Conservation (phyloP, 257 asterid species). For the Perilla frutescens region DNA sequence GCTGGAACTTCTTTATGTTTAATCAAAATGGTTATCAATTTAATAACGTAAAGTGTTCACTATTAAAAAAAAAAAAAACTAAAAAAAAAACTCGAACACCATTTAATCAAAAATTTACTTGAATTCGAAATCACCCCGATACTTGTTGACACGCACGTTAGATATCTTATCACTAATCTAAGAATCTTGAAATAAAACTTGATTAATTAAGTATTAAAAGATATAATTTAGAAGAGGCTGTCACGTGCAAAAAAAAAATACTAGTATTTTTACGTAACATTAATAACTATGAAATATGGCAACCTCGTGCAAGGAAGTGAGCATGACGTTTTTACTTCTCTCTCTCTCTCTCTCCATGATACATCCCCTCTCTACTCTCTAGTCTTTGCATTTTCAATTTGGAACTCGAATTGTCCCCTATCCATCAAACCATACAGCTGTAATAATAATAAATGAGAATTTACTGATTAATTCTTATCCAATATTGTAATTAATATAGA, state of each 20-base stretch:
- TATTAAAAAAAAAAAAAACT: no score
- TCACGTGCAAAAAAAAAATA: constrained; percentile 2
- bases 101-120: no score
- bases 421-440: constrained; percentile 56
- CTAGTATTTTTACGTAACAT: not conserved
- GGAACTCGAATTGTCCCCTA: constrained; percentile 46
- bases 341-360: not conserved
- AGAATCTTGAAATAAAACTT: constrained; percentile 18
- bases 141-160: no score
- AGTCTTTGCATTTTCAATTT: constrained; percentile 30
- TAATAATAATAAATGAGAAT: constrained; percentile 4
- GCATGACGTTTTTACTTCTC: not conserved
- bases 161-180: not conserved
- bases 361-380: constrained; percentile 23
- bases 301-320: not conserved
- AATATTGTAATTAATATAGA: no score
- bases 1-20: no score
- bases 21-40: no score
- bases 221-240: not conserved
- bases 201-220: not conserved
- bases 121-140: not conserved
- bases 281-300: not conserved
- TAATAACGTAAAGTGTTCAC: no score
- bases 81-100: no score
- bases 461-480: not conserved